Conservation (phyloP, 2,329 filamentous ascomycete genomes). For the Pezizomycotina sp. region DNA sequence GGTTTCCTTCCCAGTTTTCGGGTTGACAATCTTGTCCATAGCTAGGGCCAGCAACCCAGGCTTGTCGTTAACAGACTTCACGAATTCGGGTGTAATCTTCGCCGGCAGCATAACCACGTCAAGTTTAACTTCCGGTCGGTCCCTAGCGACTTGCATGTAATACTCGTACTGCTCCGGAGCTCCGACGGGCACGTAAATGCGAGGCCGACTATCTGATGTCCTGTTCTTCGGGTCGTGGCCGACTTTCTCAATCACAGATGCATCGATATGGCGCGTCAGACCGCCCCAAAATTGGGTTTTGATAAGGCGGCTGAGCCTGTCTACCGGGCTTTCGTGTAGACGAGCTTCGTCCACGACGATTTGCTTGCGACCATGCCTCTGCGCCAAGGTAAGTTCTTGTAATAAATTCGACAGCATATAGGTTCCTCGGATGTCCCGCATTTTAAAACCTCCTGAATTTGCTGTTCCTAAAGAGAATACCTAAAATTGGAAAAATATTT, state of each 20-base stretch:
- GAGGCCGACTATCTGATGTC: constrained; percentile 72
- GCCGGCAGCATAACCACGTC: constrained; percentile 70
- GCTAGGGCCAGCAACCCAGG: constrained; percentile 80
- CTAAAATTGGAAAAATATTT: no score
- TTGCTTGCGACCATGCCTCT: constrained; percentile 75
- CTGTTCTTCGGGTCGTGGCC: constrained; percentile 88
- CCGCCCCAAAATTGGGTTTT: constrained; percentile 84
- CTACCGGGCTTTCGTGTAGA: constrained; percentile 87
- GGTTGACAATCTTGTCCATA: constrained; percentile 60
- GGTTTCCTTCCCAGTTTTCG: constrained; percentile 50
- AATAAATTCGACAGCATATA: constrained; percentile 95
- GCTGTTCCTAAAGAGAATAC: constrained; percentile 71
- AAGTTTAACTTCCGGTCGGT: constrained; percentile 66
- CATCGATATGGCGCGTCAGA: constrained; percentile 77
- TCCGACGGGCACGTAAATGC: constrained; percentile 76
- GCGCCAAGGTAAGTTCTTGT: constrained; percentile 82
- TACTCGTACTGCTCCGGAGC: constrained; percentile 80
- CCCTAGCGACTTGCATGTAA: constrained; percentile 62
- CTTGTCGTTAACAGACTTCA: constrained; percentile 51
- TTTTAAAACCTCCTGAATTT: constrained; percentile 68
- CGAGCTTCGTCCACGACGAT: constrained; percentile 83
- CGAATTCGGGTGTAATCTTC: constrained; percentile 62
- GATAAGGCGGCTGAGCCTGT: constrained; percentile 70
- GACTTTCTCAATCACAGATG: constrained; percentile 68
- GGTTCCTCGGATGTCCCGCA: constrained; percentile 80